Evolutionary conservation across 768 basidiomycete genomes (phyloP).

Genomic region (Phaeotremella fagi): DNA sequence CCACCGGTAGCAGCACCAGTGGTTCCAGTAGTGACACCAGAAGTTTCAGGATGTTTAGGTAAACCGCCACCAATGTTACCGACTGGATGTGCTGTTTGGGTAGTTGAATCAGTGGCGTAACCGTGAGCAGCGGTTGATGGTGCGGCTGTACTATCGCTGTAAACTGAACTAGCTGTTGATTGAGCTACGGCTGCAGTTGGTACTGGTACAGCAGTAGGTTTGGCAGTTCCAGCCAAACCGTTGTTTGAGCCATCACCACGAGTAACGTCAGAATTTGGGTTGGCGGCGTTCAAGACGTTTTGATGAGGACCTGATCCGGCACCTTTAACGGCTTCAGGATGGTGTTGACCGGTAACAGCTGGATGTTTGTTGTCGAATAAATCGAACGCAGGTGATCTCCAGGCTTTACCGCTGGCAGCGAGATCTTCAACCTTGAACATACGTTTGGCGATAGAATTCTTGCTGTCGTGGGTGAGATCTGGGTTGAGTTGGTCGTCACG

Average conservation of each 20-base stretch:
- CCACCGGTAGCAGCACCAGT: background rate
- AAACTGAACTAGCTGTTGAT: background rate
- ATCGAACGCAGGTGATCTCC: conserved; percentile 54
- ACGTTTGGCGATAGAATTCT: conserved; percentile 65
- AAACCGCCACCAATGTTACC: background rate
- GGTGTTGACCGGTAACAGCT: conserved; percentile 39
- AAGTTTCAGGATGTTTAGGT: background rate
- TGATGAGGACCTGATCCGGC: conserved; percentile 13
- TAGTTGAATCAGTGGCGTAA: background rate
- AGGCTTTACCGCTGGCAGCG: conserved; percentile 51
- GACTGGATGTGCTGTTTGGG: background rate
- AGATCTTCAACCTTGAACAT: conserved; percentile 53
- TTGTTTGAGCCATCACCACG: background rate
- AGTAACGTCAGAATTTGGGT: background rate
- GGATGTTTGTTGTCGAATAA: conserved; percentile 44
- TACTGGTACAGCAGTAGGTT: background rate
- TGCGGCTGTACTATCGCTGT: background rate
- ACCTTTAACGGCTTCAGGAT: conserved; percentile 30
- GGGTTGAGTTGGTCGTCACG: conserved; percentile 53
- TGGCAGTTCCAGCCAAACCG: background rate
- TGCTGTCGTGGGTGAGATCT: conserved; percentile 59
- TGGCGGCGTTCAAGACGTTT: background rate
- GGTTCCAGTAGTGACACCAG: background rate
- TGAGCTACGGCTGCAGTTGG: background rate
- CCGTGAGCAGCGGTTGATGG: background rate